Conservation (phyloP, 2,329 filamentous ascomycete genomes). For the Daldinia sp. region DNA sequence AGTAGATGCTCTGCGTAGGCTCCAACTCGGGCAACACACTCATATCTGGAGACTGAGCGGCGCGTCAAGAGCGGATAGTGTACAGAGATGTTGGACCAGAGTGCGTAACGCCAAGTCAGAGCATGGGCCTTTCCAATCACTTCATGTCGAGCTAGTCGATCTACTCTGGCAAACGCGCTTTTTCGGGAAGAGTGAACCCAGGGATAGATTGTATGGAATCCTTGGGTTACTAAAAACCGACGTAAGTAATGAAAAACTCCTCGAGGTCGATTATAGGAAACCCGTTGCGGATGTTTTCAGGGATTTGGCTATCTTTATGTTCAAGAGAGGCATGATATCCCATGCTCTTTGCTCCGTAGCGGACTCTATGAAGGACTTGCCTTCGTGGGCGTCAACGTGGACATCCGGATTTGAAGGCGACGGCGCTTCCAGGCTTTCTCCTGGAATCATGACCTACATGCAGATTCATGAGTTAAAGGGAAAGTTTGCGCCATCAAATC, state of each 20-base stretch:
- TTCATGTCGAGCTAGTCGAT: constrained; percentile 17
- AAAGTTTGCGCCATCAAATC: background rate
- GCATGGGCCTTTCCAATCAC: background rate
- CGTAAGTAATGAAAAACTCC: constrained; percentile 11
- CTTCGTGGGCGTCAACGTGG: constrained; percentile 28
- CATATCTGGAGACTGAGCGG: constrained; percentile 25
- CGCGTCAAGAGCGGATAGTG: constrained; percentile 14
- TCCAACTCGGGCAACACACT: constrained; percentile 24
- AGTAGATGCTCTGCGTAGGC: constrained; percentile 21
- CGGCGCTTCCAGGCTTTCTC: constrained; percentile 21
- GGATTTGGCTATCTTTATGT: constrained; percentile 24
- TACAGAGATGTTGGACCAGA: constrained; percentile 22
- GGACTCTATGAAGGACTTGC: constrained; percentile 17
- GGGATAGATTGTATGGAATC: constrained; percentile 27
- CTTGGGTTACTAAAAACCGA: constrained; percentile 14
- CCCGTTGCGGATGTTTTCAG: constrained; percentile 19
- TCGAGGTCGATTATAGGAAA: constrained; percentile 29
- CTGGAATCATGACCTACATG: constrained; percentile 16
- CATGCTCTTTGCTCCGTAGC: constrained; percentile 21
- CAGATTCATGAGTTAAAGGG: constrained; percentile 14
- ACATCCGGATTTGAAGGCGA: constrained; percentile 10
- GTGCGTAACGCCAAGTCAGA: background rate
- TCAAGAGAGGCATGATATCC: constrained; percentile 17
- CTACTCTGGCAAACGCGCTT: constrained; percentile 32
- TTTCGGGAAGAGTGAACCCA: constrained; percentile 14